Evolutionary conservation across 2,329 filamentous ascomycete species (phyloP), one percentile per base, ranked within the genome.

Genomic region (Epichloe gansuensis): DNA sequence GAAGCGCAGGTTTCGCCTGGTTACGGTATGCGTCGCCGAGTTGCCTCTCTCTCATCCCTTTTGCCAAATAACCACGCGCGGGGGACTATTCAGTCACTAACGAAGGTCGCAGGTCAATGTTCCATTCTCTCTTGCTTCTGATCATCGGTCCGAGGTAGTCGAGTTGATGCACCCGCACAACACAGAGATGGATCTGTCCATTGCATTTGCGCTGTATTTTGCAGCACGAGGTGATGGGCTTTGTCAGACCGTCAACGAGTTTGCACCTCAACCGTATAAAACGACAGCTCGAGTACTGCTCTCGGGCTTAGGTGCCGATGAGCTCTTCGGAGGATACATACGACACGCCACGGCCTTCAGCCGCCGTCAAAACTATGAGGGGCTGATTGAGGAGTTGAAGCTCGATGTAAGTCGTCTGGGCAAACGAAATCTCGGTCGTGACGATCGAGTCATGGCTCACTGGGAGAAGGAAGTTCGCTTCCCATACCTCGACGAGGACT

Each of bases 181-280:
- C 58, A 98, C 93, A 0, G 93, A 98, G 68, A 98, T 98, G 93
- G 93, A 98, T 61, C 74, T 98, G 1, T 98, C 93, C 3, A 98
- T 98, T 60, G 86, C 87, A 0, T 85, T 80, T 59, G 93, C 93
- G 0, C 74, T 98, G n/a, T 97, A 96, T 66, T 98, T 98, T 70
- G 89, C 93, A 5, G 84, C 91, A 0, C 79, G 89, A 40, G 91
- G 89, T 1, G 66, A 71, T 49, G 88, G 84, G 0, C 57, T 65
- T 17, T 71, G 74, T 40, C 69, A 69, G 51, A 62, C 57, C 36
- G 53, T 54, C 2, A 56, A 61, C 27, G 53, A 60, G 21, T 4
- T 2, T n/a, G 59, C 65, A 3, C 51, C 59, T 0, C 44, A 59
- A 5, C 58, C 64, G 0, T 90, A 89, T 62, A 74, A 70, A 9